Evolutionary conservation across 192 early-diverging fungal genomes (phyloP).

Genomic region (Rhizophagus sp.): DNA sequence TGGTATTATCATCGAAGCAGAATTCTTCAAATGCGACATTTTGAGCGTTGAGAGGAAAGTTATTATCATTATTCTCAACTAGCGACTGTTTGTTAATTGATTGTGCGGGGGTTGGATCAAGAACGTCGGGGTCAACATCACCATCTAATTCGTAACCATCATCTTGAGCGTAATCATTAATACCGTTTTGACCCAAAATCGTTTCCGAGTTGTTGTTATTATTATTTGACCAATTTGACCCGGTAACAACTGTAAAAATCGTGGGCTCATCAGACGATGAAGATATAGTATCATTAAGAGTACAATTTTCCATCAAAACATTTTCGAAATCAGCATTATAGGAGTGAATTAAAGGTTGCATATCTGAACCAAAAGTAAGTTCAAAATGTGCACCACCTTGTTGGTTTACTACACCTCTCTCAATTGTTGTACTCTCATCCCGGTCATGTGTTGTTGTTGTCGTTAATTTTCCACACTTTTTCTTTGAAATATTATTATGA

Average conservation of each 20-base stretch:
- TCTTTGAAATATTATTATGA: not conserved
- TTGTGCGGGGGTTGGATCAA: not conserved
- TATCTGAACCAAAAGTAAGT: not conserved
- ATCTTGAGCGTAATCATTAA: not conserved
- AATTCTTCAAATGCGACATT: not conserved
- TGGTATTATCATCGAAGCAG: not conserved
- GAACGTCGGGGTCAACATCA: not conserved
- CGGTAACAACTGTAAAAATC: not conserved
- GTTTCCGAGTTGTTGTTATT: not conserved
- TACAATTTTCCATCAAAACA: not conserved
- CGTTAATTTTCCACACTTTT: not conserved
- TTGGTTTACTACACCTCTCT: not conserved
- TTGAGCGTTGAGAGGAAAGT: not conserved
- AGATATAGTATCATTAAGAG: not conserved
- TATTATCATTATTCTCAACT: not conserved
- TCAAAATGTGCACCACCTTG: not conserved
- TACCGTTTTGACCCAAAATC: not conserved
- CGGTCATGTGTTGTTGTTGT: not conserved
- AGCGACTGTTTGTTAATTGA: not conserved
- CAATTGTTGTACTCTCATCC: not conserved
- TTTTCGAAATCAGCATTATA: not conserved
- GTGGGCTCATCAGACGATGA: not conserved
- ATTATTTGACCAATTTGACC: no score
- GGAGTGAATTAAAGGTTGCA: not conserved
- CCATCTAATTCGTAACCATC: not conserved